phyloP scores from a whole-genome alignment of 2,329 filamentous ascomycete species.

The Pyrenophora tritici-repentis region DNA sequence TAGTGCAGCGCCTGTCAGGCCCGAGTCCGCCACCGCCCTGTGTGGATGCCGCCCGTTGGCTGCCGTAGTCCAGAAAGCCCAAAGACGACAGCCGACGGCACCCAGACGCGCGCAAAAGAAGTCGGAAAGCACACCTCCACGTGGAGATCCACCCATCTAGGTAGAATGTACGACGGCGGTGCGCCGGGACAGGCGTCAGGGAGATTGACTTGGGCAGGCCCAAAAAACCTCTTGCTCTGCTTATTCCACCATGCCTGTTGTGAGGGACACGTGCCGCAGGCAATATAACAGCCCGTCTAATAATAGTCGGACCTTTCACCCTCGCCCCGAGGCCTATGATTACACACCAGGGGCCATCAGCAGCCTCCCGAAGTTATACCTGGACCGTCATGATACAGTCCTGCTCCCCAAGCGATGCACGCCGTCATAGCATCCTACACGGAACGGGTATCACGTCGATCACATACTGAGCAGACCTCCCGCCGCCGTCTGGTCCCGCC shows the following conservation, averaged over 20 bases:
- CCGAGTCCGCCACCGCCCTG: constrained; percentile 33
- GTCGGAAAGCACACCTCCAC: constrained; percentile 32
- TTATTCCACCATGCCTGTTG: constrained; percentile 35
- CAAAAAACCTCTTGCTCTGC: constrained; percentile 16
- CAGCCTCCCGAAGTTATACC: constrained; percentile 21
- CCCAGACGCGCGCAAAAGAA: constrained; percentile 28
- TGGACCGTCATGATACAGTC: constrained; percentile 4
- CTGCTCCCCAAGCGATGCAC: constrained; percentile 22
- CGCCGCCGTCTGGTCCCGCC: constrained; percentile 18
- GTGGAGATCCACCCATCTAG: constrained; percentile 40
- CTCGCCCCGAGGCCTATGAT: constrained; percentile 9
- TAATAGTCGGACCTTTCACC: constrained; percentile 32
- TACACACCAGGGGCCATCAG: constrained; percentile 32
- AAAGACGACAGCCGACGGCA: constrained; percentile 11
- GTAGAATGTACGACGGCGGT: constrained; percentile 26
- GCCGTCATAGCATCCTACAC: constrained; percentile 22
- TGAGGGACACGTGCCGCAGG: constrained; percentile 42
- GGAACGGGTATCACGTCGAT: constrained; percentile 26
- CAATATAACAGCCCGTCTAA: constrained; percentile 40
- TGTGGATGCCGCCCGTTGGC: constrained; percentile 7
- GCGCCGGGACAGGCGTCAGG: constrained; percentile 29
- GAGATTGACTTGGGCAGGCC: constrained; percentile 29
- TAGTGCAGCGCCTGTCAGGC: constrained; percentile 36
- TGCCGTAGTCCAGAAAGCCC: background rate
- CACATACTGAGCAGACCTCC: constrained; percentile 12